Percentiles rank a stretch among this genome's conserved stretches.
phyloP scores from a whole-genome alignment of 2,329 filamentous ascomycete species.

The Colletotrichum tofieldiae region DNA sequence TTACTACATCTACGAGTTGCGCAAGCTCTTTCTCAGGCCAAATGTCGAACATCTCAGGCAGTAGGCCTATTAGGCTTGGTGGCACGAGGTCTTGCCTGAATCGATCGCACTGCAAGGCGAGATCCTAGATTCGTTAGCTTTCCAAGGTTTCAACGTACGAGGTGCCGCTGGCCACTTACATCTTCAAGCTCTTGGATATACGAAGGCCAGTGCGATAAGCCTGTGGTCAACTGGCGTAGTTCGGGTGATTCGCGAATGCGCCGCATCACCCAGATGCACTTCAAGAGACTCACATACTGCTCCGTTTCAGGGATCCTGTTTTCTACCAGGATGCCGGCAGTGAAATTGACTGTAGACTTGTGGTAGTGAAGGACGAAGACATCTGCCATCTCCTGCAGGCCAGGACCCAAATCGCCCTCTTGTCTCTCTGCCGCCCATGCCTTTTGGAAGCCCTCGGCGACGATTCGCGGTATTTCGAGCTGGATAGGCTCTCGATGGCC shows the following conservation, averaged over 20 bases:
- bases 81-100: constrained; percentile 49
- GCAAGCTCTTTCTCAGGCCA: constrained; percentile 50
- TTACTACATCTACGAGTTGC: constrained; percentile 51
- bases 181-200: constrained; percentile 52
- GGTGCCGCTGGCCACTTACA: constrained; percentile 43
- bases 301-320: constrained; percentile 45
- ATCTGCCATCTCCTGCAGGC: constrained; percentile 50
- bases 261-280: constrained; percentile 52
- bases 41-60: constrained; percentile 48
- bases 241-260: constrained; percentile 38
- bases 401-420: constrained; percentile 6
- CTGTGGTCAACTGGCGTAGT: constrained; percentile 32
- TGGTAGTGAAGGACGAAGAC: constrained; percentile 52
- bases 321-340: constrained; percentile 48
- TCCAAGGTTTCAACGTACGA: too few relatives aligned
- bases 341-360: constrained; percentile 46
- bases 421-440: constrained; percentile 25
- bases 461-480: constrained; percentile 45
- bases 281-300: constrained; percentile 53
- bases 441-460: constrained; percentile 42
- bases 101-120: constrained; percentile 48
- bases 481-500: constrained; percentile 28
- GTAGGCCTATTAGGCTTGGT: constrained; percentile 43
- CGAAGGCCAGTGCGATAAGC: constrained; percentile 55
- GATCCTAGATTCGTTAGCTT: constrained; percentile 43